Base-by-base conservation (phyloP, 1,139 yeast genomes). In the Protomyces macrosporus region DNA sequence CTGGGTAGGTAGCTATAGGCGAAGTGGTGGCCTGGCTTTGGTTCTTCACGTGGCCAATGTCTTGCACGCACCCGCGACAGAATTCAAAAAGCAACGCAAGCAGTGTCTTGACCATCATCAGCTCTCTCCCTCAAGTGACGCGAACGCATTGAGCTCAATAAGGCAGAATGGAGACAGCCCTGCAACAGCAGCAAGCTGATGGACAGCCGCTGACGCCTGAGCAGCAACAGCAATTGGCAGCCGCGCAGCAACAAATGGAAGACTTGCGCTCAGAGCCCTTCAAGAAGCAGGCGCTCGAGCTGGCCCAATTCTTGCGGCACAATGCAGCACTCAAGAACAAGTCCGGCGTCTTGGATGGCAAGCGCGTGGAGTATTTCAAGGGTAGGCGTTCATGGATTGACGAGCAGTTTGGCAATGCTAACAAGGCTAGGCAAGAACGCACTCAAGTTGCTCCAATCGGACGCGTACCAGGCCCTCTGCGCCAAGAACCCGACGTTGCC, bases 321-420 rank as follows among this genome's bases (percentile, higher is more conserved):
- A 82, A 87, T 73, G 73, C 79, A 53, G 75, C 77, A 35, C 79
- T 93, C 69, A 93, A 93, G 73, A 87, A 84, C 73, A 84, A 98
- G 71, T 83, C 84, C 66, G 98, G 97, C 5, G 77, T 87, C 53
- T 78, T 88, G 64, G 85, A 85, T 71, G 87, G 87, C 63, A 82
- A 83, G 67, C 83, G 83, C 45, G 81, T 84, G 52, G 95, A 89
- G 67, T 91, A 93, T 74, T 93, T 93, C 81, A 81, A 96, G 70
- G 88, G 79, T 70, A 53, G 6, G 34, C 2, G 16, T 7, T 4
- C 30, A 32, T n/a, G 7, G 3, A 40, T 37, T 12, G n/a, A 12
- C 37, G 39, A 39, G 14, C n/a, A 59, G 34, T 35, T 16, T 33
- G 4, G 9, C 40, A 39, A 23, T 42, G 37, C 45, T 40, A 10